Evolutionary conservation across 371 early-diverging fungal species (phyloP), one percentile per base, ranked within the genome.

Genomic region (Lichtheimia hyalospora): DNA sequence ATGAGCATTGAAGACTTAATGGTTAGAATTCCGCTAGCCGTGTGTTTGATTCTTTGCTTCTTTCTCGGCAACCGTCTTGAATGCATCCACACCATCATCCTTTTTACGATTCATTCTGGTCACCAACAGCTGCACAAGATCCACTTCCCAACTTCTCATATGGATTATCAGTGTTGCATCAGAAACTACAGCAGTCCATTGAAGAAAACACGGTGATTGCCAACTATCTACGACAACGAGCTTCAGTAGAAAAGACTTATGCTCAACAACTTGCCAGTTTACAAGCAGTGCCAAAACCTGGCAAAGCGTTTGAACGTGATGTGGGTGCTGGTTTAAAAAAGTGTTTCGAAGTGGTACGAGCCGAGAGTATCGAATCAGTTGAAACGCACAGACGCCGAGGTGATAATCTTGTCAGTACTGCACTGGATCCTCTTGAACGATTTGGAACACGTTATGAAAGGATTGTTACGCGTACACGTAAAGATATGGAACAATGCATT

Each of bases 201-300:
- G 67, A 74, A 16, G 91, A 91, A 57, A 84, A 86, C 69, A 79
- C 85, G 52, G 87, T 83, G 61, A 84, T 91, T 46, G 58, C 84
- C 25, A 70, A 73, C 21, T 87, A 87, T 54, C 66, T 91, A n/a
- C 66, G 81, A 54, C 85, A 84, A 54, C 84, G 90, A 4, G 81
- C 84, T n/a, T 75, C 71, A 3, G 73, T 84, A n/a, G 89, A 89
- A 60, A 69, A 83, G 55, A 63, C 61, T 7, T 86, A 88, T 60
- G 86, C 82, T 5, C 70, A 63, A 23, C 72, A 74, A 46, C 68
- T 83, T 57, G 73, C 78, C 2, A 58, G 42, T 20, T 61, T 16
- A 34, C 25, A 49, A 52, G 21, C 66, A 18, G 18, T 25, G n/a
- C 28, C 46, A 14, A 16, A 27, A 24, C 24, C 25, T 40, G 40